A percentile compares a stretch with the other conserved stretches of the same genome.
Evolutionary conservation across 306 rosid genomes (phyloP).

Genomic region (Fragaria iinumae): DNA sequence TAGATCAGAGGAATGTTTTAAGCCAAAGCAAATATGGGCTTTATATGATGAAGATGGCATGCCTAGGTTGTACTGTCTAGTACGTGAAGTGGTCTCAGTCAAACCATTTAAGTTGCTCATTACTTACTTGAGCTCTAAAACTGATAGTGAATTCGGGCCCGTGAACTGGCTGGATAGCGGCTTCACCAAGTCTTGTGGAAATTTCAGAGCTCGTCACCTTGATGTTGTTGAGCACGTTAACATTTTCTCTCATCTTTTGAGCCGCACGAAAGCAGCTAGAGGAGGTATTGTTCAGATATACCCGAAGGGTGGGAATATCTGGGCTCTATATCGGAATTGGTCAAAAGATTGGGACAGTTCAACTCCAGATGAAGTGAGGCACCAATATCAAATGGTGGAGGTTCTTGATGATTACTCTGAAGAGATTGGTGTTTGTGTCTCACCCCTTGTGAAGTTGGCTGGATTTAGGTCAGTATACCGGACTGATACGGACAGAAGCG

Average conservation of each 20-base stretch:
- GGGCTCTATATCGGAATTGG: constrained; percentile 96
- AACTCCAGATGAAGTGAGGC: constrained; percentile 83
- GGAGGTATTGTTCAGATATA: constrained; percentile 92
- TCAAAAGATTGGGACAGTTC: constrained; percentile 78
- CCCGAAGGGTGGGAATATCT: constrained; percentile 79
- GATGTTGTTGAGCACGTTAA: constrained; percentile 87
- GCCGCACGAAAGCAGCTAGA: constrained; percentile 76
- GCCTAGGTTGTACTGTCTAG: constrained; percentile 96
- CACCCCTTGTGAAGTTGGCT: constrained; percentile 74
- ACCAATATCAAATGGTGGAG: constrained; percentile 95
- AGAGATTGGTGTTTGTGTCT: constrained; percentile 79
- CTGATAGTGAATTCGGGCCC: constrained; percentile 79
- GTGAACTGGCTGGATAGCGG: constrained; percentile 89
- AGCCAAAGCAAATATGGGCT: constrained; percentile 98
- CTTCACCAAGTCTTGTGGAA: constrained; percentile 96
- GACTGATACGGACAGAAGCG: constrained; percentile 57
- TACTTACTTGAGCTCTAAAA: constrained; percentile 82
- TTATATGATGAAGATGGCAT: constrained; percentile 96
- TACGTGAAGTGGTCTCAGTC: constrained; percentile 85
- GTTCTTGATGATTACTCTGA: constrained; percentile 89
- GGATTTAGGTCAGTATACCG: constrained; percentile 90
- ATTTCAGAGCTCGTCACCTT: constrained; percentile 75
- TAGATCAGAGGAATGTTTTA: constrained; percentile 91
- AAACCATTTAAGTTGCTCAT: constrained; percentile 82
- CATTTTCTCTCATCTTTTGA: constrained; percentile 82